Percentiles rank a stretch among this genome's conserved stretches.
Conservation (phyloP, 345 rosid species). For the Conringia planisiliqua region DNA sequence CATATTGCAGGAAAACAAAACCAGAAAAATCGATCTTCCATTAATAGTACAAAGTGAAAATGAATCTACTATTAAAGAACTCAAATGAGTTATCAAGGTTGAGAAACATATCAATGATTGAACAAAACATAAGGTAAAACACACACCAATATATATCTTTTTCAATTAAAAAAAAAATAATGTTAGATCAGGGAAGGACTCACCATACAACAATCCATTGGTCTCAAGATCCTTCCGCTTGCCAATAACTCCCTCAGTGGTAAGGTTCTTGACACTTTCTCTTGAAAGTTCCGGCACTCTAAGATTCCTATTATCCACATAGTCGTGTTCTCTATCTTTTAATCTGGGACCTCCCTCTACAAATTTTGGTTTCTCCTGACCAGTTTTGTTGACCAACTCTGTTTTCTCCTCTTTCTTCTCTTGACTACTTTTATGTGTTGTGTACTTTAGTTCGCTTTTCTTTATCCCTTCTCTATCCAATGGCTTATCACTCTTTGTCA, state of each 20-base stretch:
- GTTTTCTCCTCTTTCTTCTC: constrained; percentile 41
- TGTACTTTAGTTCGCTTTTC: constrained; percentile 41
- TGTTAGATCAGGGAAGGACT: constrained; percentile 34
- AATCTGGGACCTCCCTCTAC: constrained; percentile 29
- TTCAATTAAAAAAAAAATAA: neutral
- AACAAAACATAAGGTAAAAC: neutral
- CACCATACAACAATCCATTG: constrained; percentile 69
- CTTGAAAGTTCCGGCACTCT: constrained; percentile 2
- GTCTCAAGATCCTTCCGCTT: constrained; percentile 56
- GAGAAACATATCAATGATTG: constrained; percentile 9
- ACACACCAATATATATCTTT: neutral
- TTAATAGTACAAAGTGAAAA: neutral
- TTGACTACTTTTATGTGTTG: constrained; percentile 34
- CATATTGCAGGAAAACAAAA: neutral
- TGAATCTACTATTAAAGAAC: neutral
- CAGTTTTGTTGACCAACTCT: constrained; percentile 30
- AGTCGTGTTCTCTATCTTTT: constrained; percentile 6
- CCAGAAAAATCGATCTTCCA: neutral
- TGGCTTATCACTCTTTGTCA: constrained; percentile 33
- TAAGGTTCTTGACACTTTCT: constrained; percentile 11
- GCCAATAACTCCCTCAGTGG: constrained; percentile 37
- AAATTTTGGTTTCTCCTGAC: constrained; percentile 36
- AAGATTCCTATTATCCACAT: neutral
- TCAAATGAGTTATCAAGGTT: constrained; percentile 11
- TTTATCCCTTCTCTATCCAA: constrained; percentile 33